Conservation (phyloP, 345 rosid species). For the Excoecaria agallocha region DNA sequence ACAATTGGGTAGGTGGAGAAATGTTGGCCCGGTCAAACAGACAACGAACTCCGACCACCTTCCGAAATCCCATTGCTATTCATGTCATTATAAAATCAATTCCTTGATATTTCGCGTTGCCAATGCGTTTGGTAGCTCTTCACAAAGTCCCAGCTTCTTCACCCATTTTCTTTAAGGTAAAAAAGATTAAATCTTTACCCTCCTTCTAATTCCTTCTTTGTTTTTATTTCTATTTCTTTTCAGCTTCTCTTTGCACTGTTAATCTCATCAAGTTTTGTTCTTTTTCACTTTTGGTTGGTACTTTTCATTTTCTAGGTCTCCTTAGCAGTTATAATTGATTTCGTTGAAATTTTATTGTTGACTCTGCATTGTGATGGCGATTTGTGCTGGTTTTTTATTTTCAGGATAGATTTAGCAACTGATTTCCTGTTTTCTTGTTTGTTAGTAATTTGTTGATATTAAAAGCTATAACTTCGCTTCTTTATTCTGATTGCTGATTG, state of each 20-base stretch:
- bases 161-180: constrained; percentile 8
- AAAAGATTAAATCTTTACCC: too few species aligned
- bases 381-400: too few species aligned
- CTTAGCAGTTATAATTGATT: neutral
- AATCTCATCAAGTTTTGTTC: neutral
- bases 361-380: too few species aligned
- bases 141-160: constrained; percentile 2
- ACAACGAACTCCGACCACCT: neutral
- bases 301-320: neutral
- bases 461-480: too few species aligned
- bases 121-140: constrained; percentile 11
- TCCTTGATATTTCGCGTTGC: neutral
- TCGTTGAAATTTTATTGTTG: neutral
- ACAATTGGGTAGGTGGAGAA: neutral
- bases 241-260: neutral
- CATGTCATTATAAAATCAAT: neutral
- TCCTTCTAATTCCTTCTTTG: neutral
- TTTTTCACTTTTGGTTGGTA: neutral
- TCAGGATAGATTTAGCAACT: too few species aligned
- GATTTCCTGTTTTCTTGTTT: too few species aligned
- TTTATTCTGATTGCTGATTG: too few species aligned
- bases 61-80: neutral
- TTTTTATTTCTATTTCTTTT: neutral
- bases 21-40: neutral
- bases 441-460: too few species aligned